Base-by-base conservation (phyloP, 2,329 filamentous ascomycete species). In the Pseudogymnoascus sp. region DNA sequence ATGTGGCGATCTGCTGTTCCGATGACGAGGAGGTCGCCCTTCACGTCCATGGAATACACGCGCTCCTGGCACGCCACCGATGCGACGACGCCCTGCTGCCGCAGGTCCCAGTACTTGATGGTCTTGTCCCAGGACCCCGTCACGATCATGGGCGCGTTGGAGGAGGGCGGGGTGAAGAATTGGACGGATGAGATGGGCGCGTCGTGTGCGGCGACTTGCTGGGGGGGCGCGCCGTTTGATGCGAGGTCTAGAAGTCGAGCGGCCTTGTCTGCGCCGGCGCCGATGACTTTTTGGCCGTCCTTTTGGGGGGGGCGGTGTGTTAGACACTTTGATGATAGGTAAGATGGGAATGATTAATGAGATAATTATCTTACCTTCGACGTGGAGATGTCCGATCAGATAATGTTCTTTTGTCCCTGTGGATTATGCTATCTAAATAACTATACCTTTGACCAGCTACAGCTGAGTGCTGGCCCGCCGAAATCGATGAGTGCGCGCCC, bases 1-100 rank as follows among this genome's bases (percentile, higher is more conserved):
- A 99, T 96, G 77, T 96, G 96, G 65, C 95, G 87, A 73, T 99
- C 95, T 9, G 95, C 95, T 1, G 93, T 97, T 65, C 90, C 95
- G 63, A 97, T 81, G 21, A 99, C 95, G 43, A 97, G 84, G 58
- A 99, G 82, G 70, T 95, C 88, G 73, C 93, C 88, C 72, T 88
- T 88, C 60, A 96, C 88, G 69, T 97, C 93, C 87, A 99, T 91
- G 45, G 90, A 88, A 78, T 97, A 99, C 41, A 93, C 85, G 60
- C 90, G 84, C 69, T 95, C 90, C 73, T 90, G 88, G 71, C 85
- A 88, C 16, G 81, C 76, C 45, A 95, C 76, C 1, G 81, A 83
- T 1, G 84, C 89, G 1, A 85, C 86, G 0, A 89, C 84, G 14
- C 79, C 80, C 61, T 82, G 80, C 71, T 83, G 79, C 59, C 89